These are phyloP conservation scores for Carex arenaria DNA, from an alignment of 202 grass and related monocot genomes.

Conservation along the genomic window DNA sequence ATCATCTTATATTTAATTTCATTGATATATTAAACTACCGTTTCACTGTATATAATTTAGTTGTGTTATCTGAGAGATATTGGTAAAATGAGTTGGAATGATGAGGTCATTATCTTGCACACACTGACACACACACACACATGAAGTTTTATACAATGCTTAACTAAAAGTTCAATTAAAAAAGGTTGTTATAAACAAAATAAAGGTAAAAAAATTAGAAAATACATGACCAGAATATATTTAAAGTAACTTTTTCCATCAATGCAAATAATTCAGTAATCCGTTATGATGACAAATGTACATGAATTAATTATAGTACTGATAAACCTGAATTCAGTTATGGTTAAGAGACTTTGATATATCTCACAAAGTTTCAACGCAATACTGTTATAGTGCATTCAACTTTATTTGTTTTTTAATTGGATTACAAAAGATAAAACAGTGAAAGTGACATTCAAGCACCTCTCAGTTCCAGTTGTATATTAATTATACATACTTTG, in stretches of 20 bases:
- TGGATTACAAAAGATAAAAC: neutral
- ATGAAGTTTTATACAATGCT: neutral
- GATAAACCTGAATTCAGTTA: neutral
- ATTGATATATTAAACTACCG: neutral
- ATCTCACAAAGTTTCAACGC: neutral
- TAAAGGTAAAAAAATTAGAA: too few relatives aligned
- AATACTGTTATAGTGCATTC: constrained; percentile 4
- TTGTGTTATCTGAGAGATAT: neutral
- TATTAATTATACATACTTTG: constrained; percentile 20
- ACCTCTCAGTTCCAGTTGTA: constrained; percentile 2
- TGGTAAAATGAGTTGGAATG: neutral
- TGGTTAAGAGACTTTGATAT: neutral
- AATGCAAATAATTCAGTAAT: neutral
- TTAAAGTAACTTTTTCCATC: neutral
- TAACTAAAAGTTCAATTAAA: neutral
- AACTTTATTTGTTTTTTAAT: neutral
- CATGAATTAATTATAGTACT: neutral
- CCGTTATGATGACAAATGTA: neutral
- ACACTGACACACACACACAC: neutral
- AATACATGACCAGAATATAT: neutral
- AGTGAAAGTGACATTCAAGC: neutral
- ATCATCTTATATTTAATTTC: neutral
- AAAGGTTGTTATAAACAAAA: neutral
- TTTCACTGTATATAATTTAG: neutral
- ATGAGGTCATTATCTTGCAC: neutral